Evolutionary conservation across 129 eudicot species (phyloP).

Genomic region (Saposhnikovia divaricata): DNA sequence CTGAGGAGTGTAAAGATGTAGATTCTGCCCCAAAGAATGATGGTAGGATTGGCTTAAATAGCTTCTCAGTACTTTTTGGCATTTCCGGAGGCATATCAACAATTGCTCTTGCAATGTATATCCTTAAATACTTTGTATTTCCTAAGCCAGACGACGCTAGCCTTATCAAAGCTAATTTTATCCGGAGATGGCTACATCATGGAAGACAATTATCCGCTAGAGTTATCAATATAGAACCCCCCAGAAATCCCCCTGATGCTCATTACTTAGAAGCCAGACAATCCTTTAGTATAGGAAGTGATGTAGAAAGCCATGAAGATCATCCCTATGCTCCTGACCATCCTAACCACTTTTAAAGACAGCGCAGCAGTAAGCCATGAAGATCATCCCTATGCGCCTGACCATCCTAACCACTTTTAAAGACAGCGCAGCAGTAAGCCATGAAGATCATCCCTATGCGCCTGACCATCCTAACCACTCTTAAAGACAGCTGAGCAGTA

Average conservation of each 20-base stretch:
- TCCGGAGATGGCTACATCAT: neutral
- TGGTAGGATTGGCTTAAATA: neutral
- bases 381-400: neutral
- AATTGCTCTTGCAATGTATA: neutral
- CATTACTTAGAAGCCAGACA: neutral
- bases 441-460: neutral
- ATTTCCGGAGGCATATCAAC: conserved; percentile 2
- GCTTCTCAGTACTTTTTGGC: conserved; percentile 5
- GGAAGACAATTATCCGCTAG: neutral
- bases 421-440: neutral
- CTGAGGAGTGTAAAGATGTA: neutral
- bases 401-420: neutral
- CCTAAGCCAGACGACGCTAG: neutral
- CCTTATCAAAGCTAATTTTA: neutral
- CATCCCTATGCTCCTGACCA: neutral
- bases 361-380: neutral
- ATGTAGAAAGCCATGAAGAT: neutral
- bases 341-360: neutral
- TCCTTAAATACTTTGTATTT: neutral
- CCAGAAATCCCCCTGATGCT: neutral
- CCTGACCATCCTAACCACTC: neutral
- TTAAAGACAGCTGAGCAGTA: neutral
- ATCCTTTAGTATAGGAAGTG: neutral
- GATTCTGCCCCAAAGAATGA: neutral
- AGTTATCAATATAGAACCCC: neutral